Conservation (phyloP, 805 yeast genomes). For the Cyberlindnera meyerae region DNA sequence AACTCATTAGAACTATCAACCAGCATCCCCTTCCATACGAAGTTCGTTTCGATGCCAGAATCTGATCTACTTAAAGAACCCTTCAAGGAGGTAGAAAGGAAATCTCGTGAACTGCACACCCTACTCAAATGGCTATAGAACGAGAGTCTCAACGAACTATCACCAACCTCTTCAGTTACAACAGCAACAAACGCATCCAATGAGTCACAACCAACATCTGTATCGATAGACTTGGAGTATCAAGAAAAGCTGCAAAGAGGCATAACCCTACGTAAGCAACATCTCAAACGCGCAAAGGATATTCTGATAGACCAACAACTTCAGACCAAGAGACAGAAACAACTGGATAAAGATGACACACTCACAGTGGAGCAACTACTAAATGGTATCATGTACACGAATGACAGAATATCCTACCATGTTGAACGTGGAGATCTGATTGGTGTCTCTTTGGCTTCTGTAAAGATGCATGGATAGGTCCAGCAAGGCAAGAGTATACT, state of each 20-base stretch:
- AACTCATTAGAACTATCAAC: no score
- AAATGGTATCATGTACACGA: conserved; percentile 11
- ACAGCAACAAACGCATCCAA: background rate
- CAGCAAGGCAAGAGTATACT: conserved; percentile 7
- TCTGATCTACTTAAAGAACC: no score
- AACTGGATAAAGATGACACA: background rate
- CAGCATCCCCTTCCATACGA: no score
- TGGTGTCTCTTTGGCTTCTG: conserved; percentile 18
- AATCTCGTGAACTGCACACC: background rate
- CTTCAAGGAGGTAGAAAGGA: conserved; percentile 2
- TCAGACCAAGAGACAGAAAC: background rate
- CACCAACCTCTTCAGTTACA: no score
- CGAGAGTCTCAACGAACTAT: background rate
- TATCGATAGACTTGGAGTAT: background rate
- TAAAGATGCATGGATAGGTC: conserved; percentile 14
- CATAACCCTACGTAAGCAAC: conserved; percentile 4
- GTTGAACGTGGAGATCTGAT: conserved; percentile 23
- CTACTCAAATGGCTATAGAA: conserved; percentile 1
- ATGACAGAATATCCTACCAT: conserved; percentile 18
- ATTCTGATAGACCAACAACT: conserved; percentile 7
- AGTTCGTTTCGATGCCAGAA: no score
- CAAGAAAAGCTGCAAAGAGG: conserved; percentile 8
- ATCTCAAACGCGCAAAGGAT: conserved; percentile 8
- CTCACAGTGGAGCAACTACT: conserved; percentile 1
- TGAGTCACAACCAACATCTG: background rate